A percentile compares a stretch with the other conserved stretches of the same genome.
Conservation (phyloP, 2,329 filamentous ascomycete species). For the Biscogniauxia sp. region DNA sequence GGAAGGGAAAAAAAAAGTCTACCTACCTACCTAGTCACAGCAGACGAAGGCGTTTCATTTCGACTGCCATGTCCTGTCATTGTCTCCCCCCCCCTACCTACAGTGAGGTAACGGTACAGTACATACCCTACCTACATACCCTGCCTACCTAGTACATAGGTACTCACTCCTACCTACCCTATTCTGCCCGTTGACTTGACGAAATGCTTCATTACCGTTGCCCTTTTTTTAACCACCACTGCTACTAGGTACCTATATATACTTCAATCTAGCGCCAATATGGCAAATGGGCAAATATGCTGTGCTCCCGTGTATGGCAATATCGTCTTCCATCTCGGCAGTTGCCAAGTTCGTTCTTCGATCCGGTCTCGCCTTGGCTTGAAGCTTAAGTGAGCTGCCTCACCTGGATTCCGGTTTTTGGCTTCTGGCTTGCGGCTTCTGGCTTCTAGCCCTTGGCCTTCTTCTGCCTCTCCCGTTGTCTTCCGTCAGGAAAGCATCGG, state of each 20-base stretch:
- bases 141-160: too few relatives aligned
- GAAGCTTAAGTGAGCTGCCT: slow-evolving; percentile 21
- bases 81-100: too few relatives aligned
- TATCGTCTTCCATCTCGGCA: slow-evolving; percentile 9
- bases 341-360: slow-evolving; percentile 1
- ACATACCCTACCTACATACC: too few relatives aligned
- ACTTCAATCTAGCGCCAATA: too few relatives aligned
- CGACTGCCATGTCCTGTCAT: too few relatives aligned
- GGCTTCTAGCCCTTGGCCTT: too few relatives aligned
- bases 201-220: background rate
- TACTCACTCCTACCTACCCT: too few relatives aligned
- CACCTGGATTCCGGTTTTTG: slow-evolving; percentile 10
- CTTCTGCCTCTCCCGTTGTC: background rate
- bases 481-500: background rate
- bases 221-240: too few relatives aligned
- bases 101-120: too few relatives aligned
- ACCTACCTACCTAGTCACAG: too few relatives aligned
- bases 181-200: background rate
- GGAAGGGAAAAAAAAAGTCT: background rate
- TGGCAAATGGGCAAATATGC: background rate
- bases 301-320: slow-evolving; percentile 6
- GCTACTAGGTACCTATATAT: background rate
- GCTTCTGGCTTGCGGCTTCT: too few relatives aligned
- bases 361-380: background rate
- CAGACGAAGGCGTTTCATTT: background rate